These are phyloP conservation scores for Solanum neorickii DNA, from an alignment of 257 asterid genomes.

Conservation along the genomic window DNA sequence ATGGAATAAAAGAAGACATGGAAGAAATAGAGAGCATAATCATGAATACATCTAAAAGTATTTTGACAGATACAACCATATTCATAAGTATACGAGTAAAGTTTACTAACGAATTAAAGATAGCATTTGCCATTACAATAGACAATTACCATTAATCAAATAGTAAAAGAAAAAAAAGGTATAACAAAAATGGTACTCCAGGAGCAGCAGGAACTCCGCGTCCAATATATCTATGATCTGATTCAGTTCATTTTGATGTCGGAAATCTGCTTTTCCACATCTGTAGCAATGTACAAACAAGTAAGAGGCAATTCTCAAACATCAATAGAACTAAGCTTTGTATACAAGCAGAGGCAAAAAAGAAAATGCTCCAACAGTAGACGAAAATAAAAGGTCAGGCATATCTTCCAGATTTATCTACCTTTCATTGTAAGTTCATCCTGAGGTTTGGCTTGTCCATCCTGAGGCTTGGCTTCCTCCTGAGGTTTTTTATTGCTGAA, in stretches of 20 bases:
- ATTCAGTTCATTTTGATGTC: background rate
- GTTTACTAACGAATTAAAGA: background rate
- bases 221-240: background rate
- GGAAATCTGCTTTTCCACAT: background rate
- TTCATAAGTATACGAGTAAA: background rate
- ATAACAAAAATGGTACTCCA: background rate
- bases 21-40: background rate
- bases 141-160: background rate
- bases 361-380: background rate
- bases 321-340: background rate
- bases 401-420: background rate
- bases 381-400: background rate
- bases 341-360: background rate
- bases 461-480: background rate
- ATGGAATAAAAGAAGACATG: background rate
- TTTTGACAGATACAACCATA: background rate
- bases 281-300: background rate
- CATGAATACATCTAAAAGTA: background rate
- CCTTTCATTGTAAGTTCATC: constrained; percentile 24
- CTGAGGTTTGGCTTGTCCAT: constrained; percentile 12
- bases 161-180: background rate
- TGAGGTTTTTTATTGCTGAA: constrained; percentile 25
- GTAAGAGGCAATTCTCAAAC: background rate
- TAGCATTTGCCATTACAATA: background rate
- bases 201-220: background rate